Conservation (phyloP, 75 land plant genomes). For the Gnetum montanum region DNA sequence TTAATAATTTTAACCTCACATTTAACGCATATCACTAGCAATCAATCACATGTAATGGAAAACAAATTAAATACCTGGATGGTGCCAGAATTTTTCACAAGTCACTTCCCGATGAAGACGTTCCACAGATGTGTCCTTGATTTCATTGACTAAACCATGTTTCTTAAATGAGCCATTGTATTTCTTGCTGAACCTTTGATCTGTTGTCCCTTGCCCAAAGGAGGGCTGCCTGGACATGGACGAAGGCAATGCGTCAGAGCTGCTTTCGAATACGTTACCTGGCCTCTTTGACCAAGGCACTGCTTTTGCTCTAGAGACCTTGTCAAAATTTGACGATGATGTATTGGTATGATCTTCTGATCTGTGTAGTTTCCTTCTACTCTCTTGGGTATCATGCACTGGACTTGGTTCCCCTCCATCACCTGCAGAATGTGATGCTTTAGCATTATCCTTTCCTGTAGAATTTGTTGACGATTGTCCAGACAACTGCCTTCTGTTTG, state of each 20-base stretch:
- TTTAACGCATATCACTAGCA: too few species aligned
- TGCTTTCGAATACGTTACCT: conserved; percentile 17
- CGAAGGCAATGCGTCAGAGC: conserved; percentile 14
- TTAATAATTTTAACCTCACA: too few species aligned
- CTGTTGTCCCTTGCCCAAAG: conserved; percentile 42
- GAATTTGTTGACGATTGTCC: conserved; percentile 25
- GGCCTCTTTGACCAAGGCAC: conserved; percentile 28
- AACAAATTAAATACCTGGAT: conserved; percentile 45
- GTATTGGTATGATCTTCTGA: too few species aligned
- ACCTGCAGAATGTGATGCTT: conserved; percentile 14
- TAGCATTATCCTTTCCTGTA: conserved; percentile 18
- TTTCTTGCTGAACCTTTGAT: conserved; percentile 16
- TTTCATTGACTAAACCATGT: conserved; percentile 6
- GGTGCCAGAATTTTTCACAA: conserved; percentile 86
- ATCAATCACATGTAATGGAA: too few species aligned
- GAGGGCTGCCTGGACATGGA: conserved; percentile 36
- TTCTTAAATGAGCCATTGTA: conserved; percentile 27
- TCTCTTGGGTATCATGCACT: too few species aligned
- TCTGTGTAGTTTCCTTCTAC: too few species aligned
- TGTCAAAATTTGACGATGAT: not conserved
- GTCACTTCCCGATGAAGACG: conserved; percentile 91
- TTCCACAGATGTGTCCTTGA: conserved; percentile 79
- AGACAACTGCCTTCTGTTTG: conserved; percentile 41
- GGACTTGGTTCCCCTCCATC: too few species aligned
- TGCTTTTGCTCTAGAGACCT: conserved; percentile 4